Evolutionary conservation across 805 yeast species (phyloP), one percentile per base, ranked within the genome.

Genomic region (Candida easanensis): DNA sequence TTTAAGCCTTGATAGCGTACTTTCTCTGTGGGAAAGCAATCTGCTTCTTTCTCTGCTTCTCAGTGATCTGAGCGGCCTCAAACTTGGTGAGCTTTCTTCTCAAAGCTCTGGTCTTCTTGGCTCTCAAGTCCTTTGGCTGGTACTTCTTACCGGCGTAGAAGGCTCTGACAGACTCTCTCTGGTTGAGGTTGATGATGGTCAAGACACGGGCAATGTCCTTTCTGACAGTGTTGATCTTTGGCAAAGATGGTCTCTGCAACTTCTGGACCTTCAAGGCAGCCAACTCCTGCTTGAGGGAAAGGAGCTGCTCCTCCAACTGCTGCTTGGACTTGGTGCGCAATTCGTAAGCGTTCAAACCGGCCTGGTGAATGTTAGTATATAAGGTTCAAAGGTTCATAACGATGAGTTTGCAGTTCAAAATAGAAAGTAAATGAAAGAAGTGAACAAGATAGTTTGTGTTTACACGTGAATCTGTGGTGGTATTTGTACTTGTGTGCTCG

Each of bases 61-160:
- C 84, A 67, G 98, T 91, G 71, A 76, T 73, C 71, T 76, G 76
- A 64, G 79, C 67, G 70, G 87, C 83, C 79, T 93, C 97, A 74
- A 74, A 73, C 69, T 84, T 79, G 73, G 97, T 82, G 70, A 93
- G 81, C 70, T 83, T 81, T 82, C 98, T 87, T 87, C 99, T 91
- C 76, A 91, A 77, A 74, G 99, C 98, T 84, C 98, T 91, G 76
- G 99, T 93, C 86, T 93, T 88, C 91, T 93, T 93, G 65, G 89
- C 96, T 80, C 98, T 91, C 78, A 93, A 82, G 73, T 90, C 97
- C 81, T 91, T 90, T 80, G 99, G 98, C 73, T 81, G 79, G 84
- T 82, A 86, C 78, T 88, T 90, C 84, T 87, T 84, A 73, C 89
- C 93, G 61, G 81, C 80, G 91, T 90, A 90, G 81, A 87, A 84